These are phyloP conservation scores for Boletus edulis DNA, from an alignment of 768 basidiomycete genomes.

Conservation along the genomic window DNA sequence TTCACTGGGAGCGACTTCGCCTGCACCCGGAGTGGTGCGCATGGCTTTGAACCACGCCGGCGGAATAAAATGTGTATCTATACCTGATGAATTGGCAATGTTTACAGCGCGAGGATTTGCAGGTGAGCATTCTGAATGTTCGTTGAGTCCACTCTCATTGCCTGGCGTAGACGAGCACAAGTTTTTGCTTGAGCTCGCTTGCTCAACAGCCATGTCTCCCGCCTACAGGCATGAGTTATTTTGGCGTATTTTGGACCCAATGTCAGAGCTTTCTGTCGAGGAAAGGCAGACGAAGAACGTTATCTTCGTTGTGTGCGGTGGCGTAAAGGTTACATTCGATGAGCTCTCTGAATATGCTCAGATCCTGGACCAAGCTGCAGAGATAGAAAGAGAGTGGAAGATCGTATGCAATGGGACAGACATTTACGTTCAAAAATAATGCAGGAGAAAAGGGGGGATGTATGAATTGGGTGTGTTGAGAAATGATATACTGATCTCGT, in stretches of 20 bases:
- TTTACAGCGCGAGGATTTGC: conserved; percentile 53
- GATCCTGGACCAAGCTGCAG: conserved; percentile 36
- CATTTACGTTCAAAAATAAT: conserved; percentile 19
- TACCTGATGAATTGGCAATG: conserved; percentile 73
- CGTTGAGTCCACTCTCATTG: not conserved
- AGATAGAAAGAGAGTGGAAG: conserved; percentile 27
- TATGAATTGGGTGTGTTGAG: conserved; percentile 14
- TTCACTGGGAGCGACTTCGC: conserved; percentile 69
- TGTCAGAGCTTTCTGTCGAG: conserved; percentile 21
- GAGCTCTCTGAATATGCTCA: conserved; percentile 50
- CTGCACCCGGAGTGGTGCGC: conserved; percentile 58
- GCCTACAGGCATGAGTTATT: conserved; percentile 62
- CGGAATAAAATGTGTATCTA: conserved; percentile 53
- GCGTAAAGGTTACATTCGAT: conserved; percentile 60
- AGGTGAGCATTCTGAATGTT: conserved; percentile 38
- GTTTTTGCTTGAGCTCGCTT: conserved; percentile 70
- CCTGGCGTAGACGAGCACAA: conserved; percentile 64
- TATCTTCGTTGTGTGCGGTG: conserved; percentile 33
- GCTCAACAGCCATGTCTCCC: conserved; percentile 64
- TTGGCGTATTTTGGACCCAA: conserved; percentile 33
- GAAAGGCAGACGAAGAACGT: conserved; percentile 19
- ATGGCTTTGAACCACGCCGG: conserved; percentile 64
- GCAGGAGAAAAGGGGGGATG: not conserved
- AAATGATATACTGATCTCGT: not conserved
- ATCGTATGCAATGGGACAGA: conserved; percentile 30